Evolutionary conservation across 192 early-diverging fungal species (phyloP).

Genomic region (Coemansia sp.): DNA sequence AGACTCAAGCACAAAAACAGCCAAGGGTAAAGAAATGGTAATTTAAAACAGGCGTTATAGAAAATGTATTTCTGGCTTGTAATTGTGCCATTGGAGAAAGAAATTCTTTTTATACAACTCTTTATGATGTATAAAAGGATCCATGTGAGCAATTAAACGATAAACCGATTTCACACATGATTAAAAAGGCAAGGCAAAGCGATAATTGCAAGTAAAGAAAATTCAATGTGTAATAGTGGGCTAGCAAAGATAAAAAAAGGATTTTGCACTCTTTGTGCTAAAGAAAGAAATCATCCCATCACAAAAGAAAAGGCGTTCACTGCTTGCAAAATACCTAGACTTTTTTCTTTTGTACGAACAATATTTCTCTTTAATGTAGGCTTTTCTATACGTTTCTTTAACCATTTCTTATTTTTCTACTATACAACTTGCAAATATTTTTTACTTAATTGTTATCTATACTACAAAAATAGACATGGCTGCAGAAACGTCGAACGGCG

Average conservation of each 20-base stretch:
- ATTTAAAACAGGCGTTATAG: not conserved
- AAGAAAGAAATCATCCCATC: not conserved
- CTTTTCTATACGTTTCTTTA: not conserved
- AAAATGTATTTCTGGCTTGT: not conserved
- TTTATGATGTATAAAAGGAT: not conserved
- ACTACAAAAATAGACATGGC: not conserved
- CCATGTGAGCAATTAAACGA: not conserved
- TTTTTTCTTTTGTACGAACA: not conserved
- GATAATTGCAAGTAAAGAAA: not conserved
- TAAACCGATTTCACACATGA: not conserved
- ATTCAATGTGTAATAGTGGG: not conserved
- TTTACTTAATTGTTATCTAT: not conserved
- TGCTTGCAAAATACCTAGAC: not conserved
- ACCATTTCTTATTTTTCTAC: not conserved
- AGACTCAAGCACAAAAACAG: not conserved
- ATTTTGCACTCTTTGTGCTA: not conserved
- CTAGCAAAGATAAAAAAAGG: not conserved
- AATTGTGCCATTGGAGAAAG: not conserved
- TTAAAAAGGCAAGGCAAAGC: not conserved
- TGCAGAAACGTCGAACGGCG: slow-evolving; percentile 10
- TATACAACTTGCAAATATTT: not conserved
- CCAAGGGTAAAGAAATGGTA: not conserved
- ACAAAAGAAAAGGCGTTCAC: not conserved
- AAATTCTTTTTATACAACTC: not conserved
- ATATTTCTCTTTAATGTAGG: not conserved